phyloP scores from a whole-genome alignment of 805 yeast genomes.

The Hanseniaspora nectarophila region DNA sequence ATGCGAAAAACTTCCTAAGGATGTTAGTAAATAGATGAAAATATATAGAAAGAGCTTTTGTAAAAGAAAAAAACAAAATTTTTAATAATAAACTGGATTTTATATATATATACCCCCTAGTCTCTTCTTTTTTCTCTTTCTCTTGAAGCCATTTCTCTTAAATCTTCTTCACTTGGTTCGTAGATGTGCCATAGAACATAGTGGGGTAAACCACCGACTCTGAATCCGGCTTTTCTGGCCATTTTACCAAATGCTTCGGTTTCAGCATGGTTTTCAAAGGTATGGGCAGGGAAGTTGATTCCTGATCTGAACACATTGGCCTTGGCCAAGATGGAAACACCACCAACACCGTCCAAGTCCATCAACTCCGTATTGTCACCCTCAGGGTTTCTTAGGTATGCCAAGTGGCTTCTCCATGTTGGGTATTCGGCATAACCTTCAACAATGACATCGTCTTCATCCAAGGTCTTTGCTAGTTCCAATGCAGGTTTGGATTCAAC shows the following conservation, averaged over 20 bases:
- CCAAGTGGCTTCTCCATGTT: constrained; percentile 74
- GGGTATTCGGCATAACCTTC: constrained; percentile 83
- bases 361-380: constrained; percentile 56
- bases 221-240: constrained; percentile 66
- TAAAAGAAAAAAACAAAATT: no score
- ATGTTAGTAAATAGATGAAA: constrained; percentile 25
- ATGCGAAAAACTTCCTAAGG: constrained; percentile 48
- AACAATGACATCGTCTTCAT: constrained; percentile 75
- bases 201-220: constrained; percentile 81
- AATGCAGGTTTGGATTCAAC: constrained; percentile 71
- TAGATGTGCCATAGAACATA: constrained; percentile 84
- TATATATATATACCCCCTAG: no score
- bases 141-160: constrained; percentile 52
- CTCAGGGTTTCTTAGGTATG: constrained; percentile 49
- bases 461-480: constrained; percentile 49
- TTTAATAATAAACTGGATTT: no score
- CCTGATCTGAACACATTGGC: constrained; percentile 68
- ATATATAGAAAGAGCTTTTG: no score
- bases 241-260: constrained; percentile 80
- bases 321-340: constrained; percentile 67
- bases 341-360: constrained; percentile 76
- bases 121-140: constrained; percentile 54
- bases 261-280: constrained; percentile 75
- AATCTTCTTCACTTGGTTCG: constrained; percentile 79
- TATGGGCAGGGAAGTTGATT: constrained; percentile 73